These are phyloP conservation scores for Leccinellum albellum DNA, from an alignment of 768 basidiomycete species.

Conservation along the genomic window DNA sequence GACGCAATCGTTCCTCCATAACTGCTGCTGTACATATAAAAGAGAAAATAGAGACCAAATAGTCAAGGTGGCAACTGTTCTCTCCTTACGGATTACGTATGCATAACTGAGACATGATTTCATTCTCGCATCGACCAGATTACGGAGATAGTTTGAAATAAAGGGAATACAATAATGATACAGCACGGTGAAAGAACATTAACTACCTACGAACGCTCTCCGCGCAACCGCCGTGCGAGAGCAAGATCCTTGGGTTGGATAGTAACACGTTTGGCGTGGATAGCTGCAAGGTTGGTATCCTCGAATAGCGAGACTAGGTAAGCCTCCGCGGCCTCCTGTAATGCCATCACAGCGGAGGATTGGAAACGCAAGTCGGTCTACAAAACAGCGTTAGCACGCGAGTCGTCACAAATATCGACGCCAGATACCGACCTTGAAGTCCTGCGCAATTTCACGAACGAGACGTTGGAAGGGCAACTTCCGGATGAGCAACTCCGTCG, in stretches of 20 bases:
- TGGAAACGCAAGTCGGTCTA: neutral
- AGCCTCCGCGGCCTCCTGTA: slow-evolving; percentile 70
- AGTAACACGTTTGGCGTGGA: slow-evolving; percentile 82
- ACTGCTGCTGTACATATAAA: too few relatives aligned
- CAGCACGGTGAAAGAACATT: slow-evolving; percentile 2
- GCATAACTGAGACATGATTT: neutral
- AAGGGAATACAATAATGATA: slow-evolving; percentile 14
- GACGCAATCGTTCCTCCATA: too few relatives aligned
- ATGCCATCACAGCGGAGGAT: neutral
- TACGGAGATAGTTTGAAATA: neutral
- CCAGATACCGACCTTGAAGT: slow-evolving; percentile 69
- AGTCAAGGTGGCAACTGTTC: too few relatives aligned
- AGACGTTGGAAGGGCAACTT: slow-evolving; percentile 90
- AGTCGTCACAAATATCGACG: neutral
- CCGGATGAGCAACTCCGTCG: slow-evolving; percentile 80
- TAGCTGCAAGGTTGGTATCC: slow-evolving; percentile 80
- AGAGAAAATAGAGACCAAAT: too few relatives aligned
- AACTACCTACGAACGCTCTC: slow-evolving; percentile 62
- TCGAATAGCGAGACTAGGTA: slow-evolving; percentile 77
- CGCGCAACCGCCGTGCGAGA: slow-evolving; percentile 73
- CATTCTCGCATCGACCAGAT: neutral
- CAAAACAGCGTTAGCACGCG: neutral
- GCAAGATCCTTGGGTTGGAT: slow-evolving; percentile 87
- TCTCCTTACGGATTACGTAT: neutral
- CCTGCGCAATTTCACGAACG: slow-evolving; percentile 87